A percentile compares a stretch with the other conserved stretches of the same genome.
These are phyloP conservation scores for Ustulina deusta DNA, from an alignment of 2,329 filamentous ascomycete species.

Conservation along the genomic window DNA sequence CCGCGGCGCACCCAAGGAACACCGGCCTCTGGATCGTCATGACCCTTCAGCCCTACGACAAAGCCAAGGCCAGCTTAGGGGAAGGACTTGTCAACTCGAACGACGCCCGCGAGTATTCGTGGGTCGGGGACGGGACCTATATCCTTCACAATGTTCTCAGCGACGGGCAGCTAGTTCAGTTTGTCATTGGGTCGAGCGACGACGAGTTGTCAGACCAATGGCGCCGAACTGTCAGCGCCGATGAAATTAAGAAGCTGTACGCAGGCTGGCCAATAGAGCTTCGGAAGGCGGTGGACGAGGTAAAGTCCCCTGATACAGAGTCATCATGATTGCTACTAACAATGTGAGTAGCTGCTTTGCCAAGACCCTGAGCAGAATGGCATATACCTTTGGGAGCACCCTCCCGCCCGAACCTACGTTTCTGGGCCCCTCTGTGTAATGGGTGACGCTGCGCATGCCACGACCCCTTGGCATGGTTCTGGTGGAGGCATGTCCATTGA, in stretches of 20 bases:
- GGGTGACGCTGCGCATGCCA: slow-evolving; percentile 42
- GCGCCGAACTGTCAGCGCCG: slow-evolving; percentile 37
- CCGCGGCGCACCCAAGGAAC: slow-evolving; percentile 40
- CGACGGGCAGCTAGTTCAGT: slow-evolving; percentile 41
- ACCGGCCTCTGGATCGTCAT: slow-evolving; percentile 42
- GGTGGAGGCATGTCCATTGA: slow-evolving; percentile 45
- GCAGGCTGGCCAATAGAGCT: slow-evolving; percentile 42
- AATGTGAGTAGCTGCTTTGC: slow-evolving; percentile 40
- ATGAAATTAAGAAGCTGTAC: slow-evolving; percentile 42
- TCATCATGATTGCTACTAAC: neutral
- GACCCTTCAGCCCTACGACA: slow-evolving; percentile 40
- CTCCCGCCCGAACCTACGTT: slow-evolving; percentile 38
- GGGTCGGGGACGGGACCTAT: slow-evolving; percentile 37
- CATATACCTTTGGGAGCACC: slow-evolving; percentile 47
- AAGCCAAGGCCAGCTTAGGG: slow-evolving; percentile 41
- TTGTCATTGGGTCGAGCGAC: slow-evolving; percentile 39
- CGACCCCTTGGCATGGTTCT: slow-evolving; percentile 42
- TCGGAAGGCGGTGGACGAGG: slow-evolving; percentile 40
- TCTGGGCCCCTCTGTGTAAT: slow-evolving; percentile 40
- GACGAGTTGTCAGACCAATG: slow-evolving; percentile 35
- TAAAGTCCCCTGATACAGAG: slow-evolving; percentile 13
- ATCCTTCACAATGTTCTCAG: slow-evolving; percentile 41
- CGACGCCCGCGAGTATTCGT: slow-evolving; percentile 44
- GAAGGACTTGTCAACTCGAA: slow-evolving; percentile 32
- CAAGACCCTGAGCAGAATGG: slow-evolving; percentile 38